phyloP scores from a whole-genome alignment of 1,139 yeast genomes.

The Yamadazyma epiphylla region DNA sequence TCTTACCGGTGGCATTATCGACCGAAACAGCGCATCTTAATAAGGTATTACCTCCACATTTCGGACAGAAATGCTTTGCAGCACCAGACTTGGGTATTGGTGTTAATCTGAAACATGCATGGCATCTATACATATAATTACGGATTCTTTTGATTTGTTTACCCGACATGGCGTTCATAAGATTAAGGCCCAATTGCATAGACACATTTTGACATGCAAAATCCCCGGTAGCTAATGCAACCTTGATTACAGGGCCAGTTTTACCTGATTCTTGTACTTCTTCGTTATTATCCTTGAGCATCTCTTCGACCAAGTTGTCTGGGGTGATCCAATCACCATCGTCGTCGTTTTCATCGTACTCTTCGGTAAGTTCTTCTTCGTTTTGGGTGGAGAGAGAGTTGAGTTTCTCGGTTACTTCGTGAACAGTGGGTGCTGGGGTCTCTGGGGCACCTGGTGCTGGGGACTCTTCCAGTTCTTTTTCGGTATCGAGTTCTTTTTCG shows the following conservation, averaged over 20 bases:
- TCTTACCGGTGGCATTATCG: constrained; percentile 71
- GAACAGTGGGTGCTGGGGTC: constrained; percentile 2
- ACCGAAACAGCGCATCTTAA: constrained; percentile 88
- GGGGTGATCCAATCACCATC: constrained; percentile 97
- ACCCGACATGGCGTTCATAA: constrained; percentile 85
- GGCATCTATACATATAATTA: constrained; percentile 93
- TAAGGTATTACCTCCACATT: constrained; percentile 91
- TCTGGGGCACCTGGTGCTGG: constrained; percentile 5
- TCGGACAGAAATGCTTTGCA: constrained; percentile 89
- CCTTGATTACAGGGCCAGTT: constrained; percentile 42
- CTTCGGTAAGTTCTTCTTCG: constrained; percentile 27
- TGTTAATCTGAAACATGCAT: constrained; percentile 85
- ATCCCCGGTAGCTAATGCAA: constrained; percentile 92
- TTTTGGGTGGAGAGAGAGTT: background rate
- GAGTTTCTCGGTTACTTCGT: constrained; percentile 4
- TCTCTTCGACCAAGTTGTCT: constrained; percentile 69
- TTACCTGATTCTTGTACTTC: constrained; percentile 22
- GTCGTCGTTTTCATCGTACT: constrained; percentile 58
- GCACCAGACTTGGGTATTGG: constrained; percentile 75
- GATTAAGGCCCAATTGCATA: constrained; percentile 80
- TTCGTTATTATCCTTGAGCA: constrained; percentile 60
- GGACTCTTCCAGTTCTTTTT: constrained; percentile 7
- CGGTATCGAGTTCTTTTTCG: constrained; percentile 3
- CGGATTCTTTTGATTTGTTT: constrained; percentile 79
- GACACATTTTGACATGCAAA: constrained; percentile 97